Base-by-base conservation (phyloP, 257 asterid genomes). In the Solanum tacnaense region DNA sequence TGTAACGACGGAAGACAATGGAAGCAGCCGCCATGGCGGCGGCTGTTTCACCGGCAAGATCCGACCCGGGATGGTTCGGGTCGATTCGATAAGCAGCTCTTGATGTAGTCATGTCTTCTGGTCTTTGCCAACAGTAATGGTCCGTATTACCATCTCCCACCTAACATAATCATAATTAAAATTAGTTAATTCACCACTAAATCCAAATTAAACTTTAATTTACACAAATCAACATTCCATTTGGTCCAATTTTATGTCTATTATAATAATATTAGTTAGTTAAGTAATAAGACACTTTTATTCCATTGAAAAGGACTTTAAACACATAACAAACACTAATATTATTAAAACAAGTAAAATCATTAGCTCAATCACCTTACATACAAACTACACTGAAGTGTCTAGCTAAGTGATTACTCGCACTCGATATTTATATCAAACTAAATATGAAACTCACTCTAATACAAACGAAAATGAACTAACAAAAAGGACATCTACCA, bases 21-120 rank as follows among this genome's bases (percentile, higher is more conserved):
- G 99, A 94, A 0, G 98, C 98, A 36, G 99, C 98, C 20, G 98
- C 98, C 98, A 96, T 92, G 31, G 99, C 98, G 29, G 99, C 99
- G 44, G 99, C 99, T 25, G 98, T 94, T 87, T 96, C 99, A 18
- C 96, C 99, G 90, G 98, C 99, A 67, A 96, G 98, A 92, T 96
- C 98, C 56, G 99, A 96, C 46, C 99, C 99, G 0, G 99, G 99
- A 52, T 91, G 91, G 87, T 86, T 94, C 8, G 98, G 94, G 89
- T 96, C 99, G 20, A 96, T 91, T 73, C 87, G 89, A 88, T 95
- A 96, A 10, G 98, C 98, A 3, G 95, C 91, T 76, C 99, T 90
- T 4, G 99, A 94, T 12, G 99, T 96, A 27, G 98, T 95, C 99
- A 96, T 96, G 46, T 96, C 99, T 88, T 96, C 98, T 1, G 99